Conservation (phyloP, 2,329 filamentous ascomycete genomes). For the Penicillium vulpinum region DNA sequence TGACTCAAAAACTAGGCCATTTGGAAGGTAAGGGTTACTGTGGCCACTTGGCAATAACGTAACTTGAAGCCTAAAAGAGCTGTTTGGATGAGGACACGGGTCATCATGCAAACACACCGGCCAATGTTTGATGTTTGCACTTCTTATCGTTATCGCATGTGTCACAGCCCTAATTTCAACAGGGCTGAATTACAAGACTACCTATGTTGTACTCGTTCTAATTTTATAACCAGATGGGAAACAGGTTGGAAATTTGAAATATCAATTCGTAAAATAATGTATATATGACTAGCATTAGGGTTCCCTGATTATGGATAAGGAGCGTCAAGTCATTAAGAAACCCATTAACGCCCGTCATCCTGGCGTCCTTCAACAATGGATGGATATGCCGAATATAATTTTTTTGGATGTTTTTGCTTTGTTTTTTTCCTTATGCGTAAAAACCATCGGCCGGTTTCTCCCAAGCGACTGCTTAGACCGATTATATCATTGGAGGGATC, state of each 20-base stretch:
- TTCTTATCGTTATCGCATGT: conserved; percentile 16
- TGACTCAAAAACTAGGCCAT: conserved; percentile 28
- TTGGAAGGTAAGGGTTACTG: conserved; percentile 26
- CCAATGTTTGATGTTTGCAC: conserved; percentile 18
- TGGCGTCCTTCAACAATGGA: not conserved
- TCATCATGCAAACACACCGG: conserved; percentile 16
- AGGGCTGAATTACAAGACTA: not conserved
- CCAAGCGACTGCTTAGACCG: not conserved
- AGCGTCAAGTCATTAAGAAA: conserved; percentile 19
- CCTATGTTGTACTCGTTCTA: not conserved
- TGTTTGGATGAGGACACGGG: conserved; percentile 27
- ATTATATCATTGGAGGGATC: not conserved
- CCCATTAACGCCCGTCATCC: conserved; percentile 10
- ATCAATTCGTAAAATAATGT: conserved; percentile 15
- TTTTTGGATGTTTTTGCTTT: conserved; percentile 10
- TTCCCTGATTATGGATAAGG: conserved; percentile 17
- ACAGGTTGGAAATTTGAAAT: not conserved
- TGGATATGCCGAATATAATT: conserved; percentile 10
- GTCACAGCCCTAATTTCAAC: conserved; percentile 11
- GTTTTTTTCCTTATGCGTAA: not conserved
- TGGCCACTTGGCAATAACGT: conserved; percentile 35
- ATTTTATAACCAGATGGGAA: not conserved
- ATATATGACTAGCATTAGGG: conserved; percentile 18
- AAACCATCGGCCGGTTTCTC: not conserved
- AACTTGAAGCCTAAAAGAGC: conserved; percentile 28